These are phyloP conservation scores for Nakaseomyces uthaithaninus DNA, from an alignment of 1,139 yeast species.

Conservation along the genomic window DNA sequence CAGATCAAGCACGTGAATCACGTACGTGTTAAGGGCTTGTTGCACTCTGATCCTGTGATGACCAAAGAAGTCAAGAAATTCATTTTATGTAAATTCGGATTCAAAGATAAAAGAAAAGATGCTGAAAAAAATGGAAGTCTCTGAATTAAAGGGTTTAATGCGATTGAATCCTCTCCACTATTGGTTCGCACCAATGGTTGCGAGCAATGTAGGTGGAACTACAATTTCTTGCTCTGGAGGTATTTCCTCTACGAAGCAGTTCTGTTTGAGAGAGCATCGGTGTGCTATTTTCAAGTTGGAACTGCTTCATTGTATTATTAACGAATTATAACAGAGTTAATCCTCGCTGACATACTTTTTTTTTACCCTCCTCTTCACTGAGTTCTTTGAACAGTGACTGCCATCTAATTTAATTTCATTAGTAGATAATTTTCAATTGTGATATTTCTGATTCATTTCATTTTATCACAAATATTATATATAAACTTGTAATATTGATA, in stretches of 20 bases:
- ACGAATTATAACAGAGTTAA: not conserved
- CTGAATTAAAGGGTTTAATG: no score
- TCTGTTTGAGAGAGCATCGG: no score
- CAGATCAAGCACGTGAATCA: not conserved
- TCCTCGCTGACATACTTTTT: not conserved
- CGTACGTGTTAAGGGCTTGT: not conserved
- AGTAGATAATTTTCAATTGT: not conserved
- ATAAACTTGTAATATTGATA: not conserved
- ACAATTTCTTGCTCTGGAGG: not conserved
- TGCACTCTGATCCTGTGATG: not conserved
- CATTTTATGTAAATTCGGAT: no score
- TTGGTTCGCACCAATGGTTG: no score
- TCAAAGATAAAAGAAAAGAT: no score
- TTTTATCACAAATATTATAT: no score
- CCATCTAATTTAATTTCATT: no score
- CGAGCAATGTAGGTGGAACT: no score
- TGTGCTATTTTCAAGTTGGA: no score
- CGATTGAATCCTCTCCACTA: no score
- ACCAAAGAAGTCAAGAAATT: slow-evolving; percentile 2
- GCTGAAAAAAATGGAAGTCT: no score
- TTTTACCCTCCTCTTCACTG: not conserved
- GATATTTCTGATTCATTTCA: not conserved
- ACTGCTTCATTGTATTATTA: slow-evolving; percentile 2
- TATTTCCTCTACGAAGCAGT: no score
- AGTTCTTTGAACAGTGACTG: not conserved